phyloP scores from a whole-genome alignment of 768 basidiomycete genomes.

The Collybiopsis confluens region DNA sequence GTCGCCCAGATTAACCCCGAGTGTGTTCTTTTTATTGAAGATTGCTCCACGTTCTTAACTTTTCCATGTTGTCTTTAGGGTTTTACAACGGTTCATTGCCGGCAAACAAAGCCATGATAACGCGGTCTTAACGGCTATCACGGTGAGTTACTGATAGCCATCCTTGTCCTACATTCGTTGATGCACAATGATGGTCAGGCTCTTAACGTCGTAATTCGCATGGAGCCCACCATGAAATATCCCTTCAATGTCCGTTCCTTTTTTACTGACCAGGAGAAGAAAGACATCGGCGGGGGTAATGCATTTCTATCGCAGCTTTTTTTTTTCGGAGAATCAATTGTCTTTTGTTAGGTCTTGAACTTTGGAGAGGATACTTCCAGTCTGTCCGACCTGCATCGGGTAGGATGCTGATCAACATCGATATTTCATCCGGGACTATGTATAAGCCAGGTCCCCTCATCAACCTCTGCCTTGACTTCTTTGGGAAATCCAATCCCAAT shows the following conservation, averaged over 20 bases:
- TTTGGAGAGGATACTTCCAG: conserved; percentile 77
- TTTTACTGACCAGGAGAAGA: conserved; percentile 56
- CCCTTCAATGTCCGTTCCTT: conserved; percentile 74
- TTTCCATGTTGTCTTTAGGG: conserved; percentile 28
- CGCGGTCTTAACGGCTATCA: conserved; percentile 59
- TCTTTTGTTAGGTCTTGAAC: conserved; percentile 38
- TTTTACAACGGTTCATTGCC: conserved; percentile 51
- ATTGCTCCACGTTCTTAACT: background rate
- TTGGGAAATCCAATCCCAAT: conserved; percentile 27
- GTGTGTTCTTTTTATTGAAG: conserved; percentile 21
- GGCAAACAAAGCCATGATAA: conserved; percentile 66
- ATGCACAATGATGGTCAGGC: conserved; percentile 34
- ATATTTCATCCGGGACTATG: conserved; percentile 72
- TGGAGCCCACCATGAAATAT: conserved; percentile 61
- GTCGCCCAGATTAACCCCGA: conserved; percentile 58
- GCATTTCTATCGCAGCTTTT: background rate
- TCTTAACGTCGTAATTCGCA: conserved; percentile 66
- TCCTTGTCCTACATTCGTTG: background rate
- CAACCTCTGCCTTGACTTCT: conserved; percentile 46
- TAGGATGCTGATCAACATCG: conserved; percentile 62
- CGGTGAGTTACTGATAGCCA: conserved; percentile 34
- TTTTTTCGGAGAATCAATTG: conserved; percentile 30
- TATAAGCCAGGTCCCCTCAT: conserved; percentile 57
- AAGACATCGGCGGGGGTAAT: conserved; percentile 30
- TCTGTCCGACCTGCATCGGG: conserved; percentile 62